Percentiles rank a stretch among this genome's conserved stretches.
Evolutionary conservation across 1,284 basidiomycete genomes (phyloP).

Genomic region (Microbotryum silenes-acaulis): DNA sequence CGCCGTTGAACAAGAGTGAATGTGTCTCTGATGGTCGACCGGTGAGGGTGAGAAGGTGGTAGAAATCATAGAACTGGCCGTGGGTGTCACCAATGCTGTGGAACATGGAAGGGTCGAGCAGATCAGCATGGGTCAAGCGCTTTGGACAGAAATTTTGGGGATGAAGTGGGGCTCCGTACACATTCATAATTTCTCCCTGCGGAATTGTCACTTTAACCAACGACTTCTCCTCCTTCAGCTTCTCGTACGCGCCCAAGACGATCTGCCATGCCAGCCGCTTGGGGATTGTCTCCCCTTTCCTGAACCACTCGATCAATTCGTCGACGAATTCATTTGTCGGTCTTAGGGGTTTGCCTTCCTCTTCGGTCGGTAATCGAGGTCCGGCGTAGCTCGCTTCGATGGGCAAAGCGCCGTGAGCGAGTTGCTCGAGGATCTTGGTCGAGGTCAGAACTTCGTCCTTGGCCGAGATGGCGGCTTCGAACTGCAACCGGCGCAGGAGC

Average conservation of each 20-base stretch:
- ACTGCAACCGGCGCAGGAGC: constrained; percentile 54
- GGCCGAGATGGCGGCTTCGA: constrained; percentile 35
- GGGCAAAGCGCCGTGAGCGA: constrained; percentile 58
- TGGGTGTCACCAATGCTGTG: constrained; percentile 22
- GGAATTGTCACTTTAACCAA: constrained; percentile 70
- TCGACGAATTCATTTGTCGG: constrained; percentile 73
- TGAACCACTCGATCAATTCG: constrained; percentile 85
- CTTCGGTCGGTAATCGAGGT: constrained; percentile 48
- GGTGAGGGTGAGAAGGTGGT: constrained; percentile 79
- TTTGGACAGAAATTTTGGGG: no score
- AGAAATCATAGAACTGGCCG: constrained; percentile 88
- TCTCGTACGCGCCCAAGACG: constrained; percentile 71
- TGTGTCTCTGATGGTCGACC: constrained; percentile 73
- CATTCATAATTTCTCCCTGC: constrained; percentile 74
- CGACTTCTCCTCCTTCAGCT: constrained; percentile 69
- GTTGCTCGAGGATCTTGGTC: constrained; percentile 58
- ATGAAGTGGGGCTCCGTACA: constrained; percentile 48
- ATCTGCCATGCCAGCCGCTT: constrained; percentile 87
- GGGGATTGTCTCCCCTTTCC: constrained; percentile 77
- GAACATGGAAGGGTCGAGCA: neutral
- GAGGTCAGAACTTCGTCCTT: constrained; percentile 26
- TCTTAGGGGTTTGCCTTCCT: constrained; percentile 43
- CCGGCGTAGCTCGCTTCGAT: constrained; percentile 62
- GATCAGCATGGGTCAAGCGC: neutral
- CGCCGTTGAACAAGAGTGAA: constrained; percentile 85